Evolutionary conservation across 2,329 filamentous ascomycete species (phyloP).

Genomic region (Penicillium brevicompactum): DNA sequence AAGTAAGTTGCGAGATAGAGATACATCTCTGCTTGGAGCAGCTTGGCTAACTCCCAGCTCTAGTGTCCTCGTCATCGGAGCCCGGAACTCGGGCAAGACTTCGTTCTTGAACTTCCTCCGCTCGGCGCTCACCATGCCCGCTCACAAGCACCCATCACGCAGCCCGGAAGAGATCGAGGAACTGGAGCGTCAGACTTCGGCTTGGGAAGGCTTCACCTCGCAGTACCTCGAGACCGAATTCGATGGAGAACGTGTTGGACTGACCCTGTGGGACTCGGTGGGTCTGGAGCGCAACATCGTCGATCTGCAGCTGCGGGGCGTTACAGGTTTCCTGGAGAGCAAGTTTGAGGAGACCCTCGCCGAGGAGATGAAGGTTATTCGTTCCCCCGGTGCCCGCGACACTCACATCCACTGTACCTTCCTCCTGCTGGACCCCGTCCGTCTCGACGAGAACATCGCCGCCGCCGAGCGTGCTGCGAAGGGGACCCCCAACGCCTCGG

Average conservation of each 20-base stretch:
- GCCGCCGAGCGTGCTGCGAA: slow-evolving; percentile 62
- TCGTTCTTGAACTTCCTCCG: slow-evolving; percentile 96
- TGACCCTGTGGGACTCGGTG: slow-evolving; percentile 96
- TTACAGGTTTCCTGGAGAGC: slow-evolving; percentile 89
- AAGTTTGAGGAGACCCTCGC: slow-evolving; percentile 98
- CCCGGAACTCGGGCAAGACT: slow-evolving; percentile 86
- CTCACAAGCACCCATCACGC: slow-evolving; percentile 68
- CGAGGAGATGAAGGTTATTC: slow-evolving; percentile 96
- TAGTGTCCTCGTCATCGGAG: slow-evolving; percentile 88
- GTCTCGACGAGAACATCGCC: slow-evolving; percentile 80
- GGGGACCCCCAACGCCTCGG: slow-evolving; percentile 52
- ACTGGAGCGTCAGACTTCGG: slow-evolving; percentile 57
- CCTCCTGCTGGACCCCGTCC: slow-evolving; percentile 82
- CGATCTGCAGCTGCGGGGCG: slow-evolving; percentile 88
- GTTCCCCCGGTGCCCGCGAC: slow-evolving; percentile 88
- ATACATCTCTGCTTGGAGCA: neutral
- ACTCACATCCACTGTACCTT: slow-evolving; percentile 98
- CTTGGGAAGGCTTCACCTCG: slow-evolving; percentile 71
- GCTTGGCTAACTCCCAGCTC: neutral
- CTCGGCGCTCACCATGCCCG: slow-evolving; percentile 78
- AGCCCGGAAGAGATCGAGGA: slow-evolving; percentile 60
- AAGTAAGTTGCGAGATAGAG: slow-evolving; percentile 69
- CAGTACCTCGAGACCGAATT: slow-evolving; percentile 95
- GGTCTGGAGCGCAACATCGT: slow-evolving; percentile 94
- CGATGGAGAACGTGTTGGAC: slow-evolving; percentile 83